phyloP scores from a whole-genome alignment of 2,329 filamentous ascomycete species.

The Nemania diffusa region DNA sequence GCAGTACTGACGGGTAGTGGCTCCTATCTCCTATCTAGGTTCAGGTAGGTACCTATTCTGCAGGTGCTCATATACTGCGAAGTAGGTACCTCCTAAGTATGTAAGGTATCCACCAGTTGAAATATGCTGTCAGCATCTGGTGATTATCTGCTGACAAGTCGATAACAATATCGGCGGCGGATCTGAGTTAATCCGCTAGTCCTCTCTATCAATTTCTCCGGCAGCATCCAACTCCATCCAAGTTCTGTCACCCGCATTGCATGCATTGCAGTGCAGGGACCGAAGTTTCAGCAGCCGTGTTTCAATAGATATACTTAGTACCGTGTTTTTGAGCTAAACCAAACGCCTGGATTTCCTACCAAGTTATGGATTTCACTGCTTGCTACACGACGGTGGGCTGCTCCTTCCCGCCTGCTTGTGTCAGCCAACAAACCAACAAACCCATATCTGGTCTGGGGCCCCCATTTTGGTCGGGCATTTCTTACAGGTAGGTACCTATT shows the following conservation, averaged over 20 bases:
- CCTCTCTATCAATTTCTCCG: background rate
- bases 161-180: slow-evolving; percentile 11
- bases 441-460: too few relatives aligned
- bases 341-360: slow-evolving; percentile 18
- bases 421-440: background rate
- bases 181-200: slow-evolving; percentile 28
- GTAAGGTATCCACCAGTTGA: background rate
- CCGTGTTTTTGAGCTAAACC: slow-evolving; percentile 21
- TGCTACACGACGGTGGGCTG: background rate
- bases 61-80: too few relatives aligned
- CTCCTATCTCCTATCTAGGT: background rate
- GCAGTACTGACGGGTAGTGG: background rate
- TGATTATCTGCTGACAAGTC: background rate
- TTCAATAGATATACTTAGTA: background rate
- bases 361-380: slow-evolving; percentile 1
- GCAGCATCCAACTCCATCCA: slow-evolving; percentile 7
- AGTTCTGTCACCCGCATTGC: slow-evolving; percentile 20
- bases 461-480: background rate
- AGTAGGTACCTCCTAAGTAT: background rate
- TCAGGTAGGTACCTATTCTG: background rate
- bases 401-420: background rate
- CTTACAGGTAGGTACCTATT: background rate
- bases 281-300: slow-evolving; percentile 20
- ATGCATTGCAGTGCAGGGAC: slow-evolving; percentile 21
- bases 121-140: background rate